Evolutionary conservation across 257 asterid species (phyloP), one percentile per base, ranked within the genome.

Genomic region (Euphrasia confusa): DNA sequence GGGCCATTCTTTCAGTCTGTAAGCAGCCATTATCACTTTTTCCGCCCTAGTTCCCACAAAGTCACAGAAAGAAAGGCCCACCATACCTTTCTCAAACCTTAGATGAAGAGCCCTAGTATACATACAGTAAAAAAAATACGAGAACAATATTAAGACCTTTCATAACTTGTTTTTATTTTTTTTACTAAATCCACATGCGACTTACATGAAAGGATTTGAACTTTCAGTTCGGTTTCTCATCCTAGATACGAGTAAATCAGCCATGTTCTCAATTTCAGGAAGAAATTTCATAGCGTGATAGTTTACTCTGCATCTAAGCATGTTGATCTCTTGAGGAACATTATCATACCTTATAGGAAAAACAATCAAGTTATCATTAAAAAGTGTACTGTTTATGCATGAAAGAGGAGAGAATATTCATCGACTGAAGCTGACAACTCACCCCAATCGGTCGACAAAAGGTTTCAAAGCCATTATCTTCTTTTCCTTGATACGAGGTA

Each of bases 51-150:
- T 79, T 40, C 97, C 99, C 65, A 93, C 95, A 76, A 93, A 93
- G 77, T 93, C 99, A 71, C 99, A 93, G 81, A 93, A 93, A 14
- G 97, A 93, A 39, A 93, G 96, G 71, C 99, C 99, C 63, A 93
- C 99, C 99, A 93, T 93, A 74, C 99, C 99, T 81, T 93, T 93
- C 78, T 93, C 99, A 75, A 93, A 93, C 78, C 99, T 82, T 61
- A 93, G 74, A 75, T 93, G 99, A 79, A 93, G 97, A 75, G 99
- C 97, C 99, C 99, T 93, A 84, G 72, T 72, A 61, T 37, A 67
- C 24, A 63, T 10, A 13, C 39, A 26, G 50, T 18, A 52, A 60
- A 42, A 4, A 27, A 32, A 21, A 24, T 17, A 58, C 52, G 39
- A 67, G 55, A 37, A 63, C 10, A 44, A 6, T 15, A 40, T 61